Evolutionary conservation across 1,284 basidiomycete genomes (phyloP).

Genomic region (Meripilus lineatus): DNA sequence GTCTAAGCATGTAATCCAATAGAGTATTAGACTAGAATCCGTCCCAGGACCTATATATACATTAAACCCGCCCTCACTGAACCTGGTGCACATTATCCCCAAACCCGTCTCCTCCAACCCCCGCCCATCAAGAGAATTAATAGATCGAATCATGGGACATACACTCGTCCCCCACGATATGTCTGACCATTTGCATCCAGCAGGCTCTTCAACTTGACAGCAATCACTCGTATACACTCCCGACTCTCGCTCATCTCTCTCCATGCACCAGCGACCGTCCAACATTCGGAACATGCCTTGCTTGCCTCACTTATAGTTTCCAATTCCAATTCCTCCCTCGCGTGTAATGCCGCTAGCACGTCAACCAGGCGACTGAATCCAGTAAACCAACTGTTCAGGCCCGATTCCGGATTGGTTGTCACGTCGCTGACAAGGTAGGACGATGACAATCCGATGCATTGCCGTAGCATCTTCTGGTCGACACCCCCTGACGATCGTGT

Average conservation of each 20-base stretch:
- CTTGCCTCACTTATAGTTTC: conserved; percentile 69
- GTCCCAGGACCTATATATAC: no score
- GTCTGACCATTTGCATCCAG: conserved; percentile 65
- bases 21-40: no score
- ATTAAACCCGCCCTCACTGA: no score
- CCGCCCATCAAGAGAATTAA: no score
- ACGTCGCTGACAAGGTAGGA: conserved; percentile 72
- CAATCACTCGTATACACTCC: conserved; percentile 54
- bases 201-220: conserved; percentile 55
- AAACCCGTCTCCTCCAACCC: no score
- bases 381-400: conserved; percentile 54
- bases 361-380: conserved; percentile 69
- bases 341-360: conserved; percentile 62
- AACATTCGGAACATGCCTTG: conserved; percentile 77
- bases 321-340: conserved; percentile 56
- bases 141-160: conserved; percentile 52
- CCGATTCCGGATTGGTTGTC: conserved; percentile 53
- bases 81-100: no score
- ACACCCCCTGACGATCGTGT: conserved; percentile 41
- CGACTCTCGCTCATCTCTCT: conserved; percentile 56
- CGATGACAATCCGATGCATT: conserved; percentile 61
- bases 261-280: conserved; percentile 67
- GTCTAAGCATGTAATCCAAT: no score
- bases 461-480: conserved; percentile 59
- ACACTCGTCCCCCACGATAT: conserved; percentile 58